Percentiles rank a stretch among this genome's conserved stretches.
Conservation (phyloP, 441 rosid species). For the Arabidopsis lyrata region DNA sequence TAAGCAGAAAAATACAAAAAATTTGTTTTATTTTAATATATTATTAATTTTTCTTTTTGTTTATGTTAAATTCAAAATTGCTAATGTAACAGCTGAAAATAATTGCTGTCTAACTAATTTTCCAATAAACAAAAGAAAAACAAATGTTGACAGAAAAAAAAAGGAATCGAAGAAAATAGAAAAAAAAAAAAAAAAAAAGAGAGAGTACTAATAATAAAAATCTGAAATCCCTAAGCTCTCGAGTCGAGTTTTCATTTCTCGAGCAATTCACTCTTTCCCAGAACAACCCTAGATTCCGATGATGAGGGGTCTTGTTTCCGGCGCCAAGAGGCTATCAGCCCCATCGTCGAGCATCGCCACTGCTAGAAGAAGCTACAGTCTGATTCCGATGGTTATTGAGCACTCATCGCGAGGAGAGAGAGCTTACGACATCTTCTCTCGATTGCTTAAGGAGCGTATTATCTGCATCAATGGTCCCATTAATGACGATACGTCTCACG, state of each 20-base stretch:
- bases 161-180: too few relatives aligned
- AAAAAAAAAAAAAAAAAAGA: too few relatives aligned
- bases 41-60: too few relatives aligned
- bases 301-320: conserved; percentile 46
- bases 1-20: too few relatives aligned
- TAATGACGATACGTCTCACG: conserved; percentile 88
- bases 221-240: conserved; percentile 42
- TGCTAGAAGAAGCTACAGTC: conserved; percentile 55
- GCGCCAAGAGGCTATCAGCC: conserved; percentile 36
- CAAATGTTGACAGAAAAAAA: too few relatives aligned
- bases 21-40: too few relatives aligned
- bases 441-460: conserved; percentile 93
- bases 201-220: background rate
- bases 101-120: background rate
- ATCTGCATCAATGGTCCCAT: conserved; percentile 94
- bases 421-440: conserved; percentile 95
- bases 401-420: conserved; percentile 98
- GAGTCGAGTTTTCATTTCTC: conserved; percentile 21
- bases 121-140: background rate
- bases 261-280: conserved; percentile 26
- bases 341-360: conserved; percentile 26
- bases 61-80: too few relatives aligned
- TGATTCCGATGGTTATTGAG: conserved; percentile 96
- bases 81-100: background rate
- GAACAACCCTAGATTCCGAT: conserved; percentile 26